Base-by-base conservation (phyloP, 2,329 filamentous ascomycete species). In the Fusarium pseudonygamai region DNA sequence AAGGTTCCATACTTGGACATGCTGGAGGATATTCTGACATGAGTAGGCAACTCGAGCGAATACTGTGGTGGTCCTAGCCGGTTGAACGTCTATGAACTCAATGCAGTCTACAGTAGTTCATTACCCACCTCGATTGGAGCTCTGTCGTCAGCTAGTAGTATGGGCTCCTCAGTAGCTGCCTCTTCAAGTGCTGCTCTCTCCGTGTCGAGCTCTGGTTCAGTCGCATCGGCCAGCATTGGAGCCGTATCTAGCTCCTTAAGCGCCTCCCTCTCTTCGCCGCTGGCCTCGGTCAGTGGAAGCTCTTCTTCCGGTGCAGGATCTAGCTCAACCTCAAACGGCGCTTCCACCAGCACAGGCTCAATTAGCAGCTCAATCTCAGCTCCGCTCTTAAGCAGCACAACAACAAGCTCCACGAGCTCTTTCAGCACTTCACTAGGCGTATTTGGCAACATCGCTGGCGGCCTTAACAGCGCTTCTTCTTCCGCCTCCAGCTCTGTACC, bases 21-120 rank as follows among this genome's bases (percentile, higher is more conserved):
- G 11, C 4, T 30, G 3, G 0, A 7, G 7, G 3, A 3, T 1
- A 13, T 15, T 8, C 68, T 78, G 16, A 77, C 32, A 4, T 18
- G 6, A 20, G 2, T 13, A 77, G 79, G 78, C 5, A 83, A 84
- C 47, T 64, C 73, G 6, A 82, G 80, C 14, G 82, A 84, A 60
- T 79, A 76, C 45, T 84, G 83, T 26, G 83, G 83, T 58, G 83
- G 81, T 0, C 64, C 77, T 0, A 75, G 75, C 16, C 79, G 80
- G 6, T 72, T 84, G 15, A 84, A 84, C 30, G 75, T 82, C 3
- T 84, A 84, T 49, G 65, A 81, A 50, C 70, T 79, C 22, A 72
- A 74, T 22, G 43, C 65, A 3, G 60, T 58, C 0, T 59, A 67
- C 1, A 69, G 71, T 1, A 65, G 55, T 24, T 65, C 75, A 16